These are phyloP conservation scores for Sclerospora graminicola DNA, from an alignment of 352 stramenopile genomes.

Conservation along the genomic window DNA sequence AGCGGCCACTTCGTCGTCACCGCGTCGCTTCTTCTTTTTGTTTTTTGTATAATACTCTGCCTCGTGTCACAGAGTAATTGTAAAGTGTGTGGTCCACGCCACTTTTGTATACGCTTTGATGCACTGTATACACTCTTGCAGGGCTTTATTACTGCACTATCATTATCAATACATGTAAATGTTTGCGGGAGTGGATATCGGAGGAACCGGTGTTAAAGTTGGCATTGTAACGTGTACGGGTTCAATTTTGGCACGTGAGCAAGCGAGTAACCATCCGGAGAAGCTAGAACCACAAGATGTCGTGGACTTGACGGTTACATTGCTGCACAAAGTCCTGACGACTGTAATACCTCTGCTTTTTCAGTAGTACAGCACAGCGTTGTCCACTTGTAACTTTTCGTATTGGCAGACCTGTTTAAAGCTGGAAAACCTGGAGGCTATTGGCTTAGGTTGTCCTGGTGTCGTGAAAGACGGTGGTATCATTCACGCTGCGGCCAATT, in stretches of 20 bases:
- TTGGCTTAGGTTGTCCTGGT: constrained; percentile 61
- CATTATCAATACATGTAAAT: constrained; percentile 10
- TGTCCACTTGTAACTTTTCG: neutral
- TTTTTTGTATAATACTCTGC: neutral
- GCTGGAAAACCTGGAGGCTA: constrained; percentile 26
- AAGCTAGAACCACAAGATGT: constrained; percentile 37
- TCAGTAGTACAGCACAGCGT: neutral
- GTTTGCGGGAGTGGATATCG: constrained; percentile 64
- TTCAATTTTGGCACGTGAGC: constrained; percentile 31
- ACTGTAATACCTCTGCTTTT: constrained; percentile 16
- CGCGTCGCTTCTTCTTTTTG: constrained; percentile 57
- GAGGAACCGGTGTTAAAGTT: constrained; percentile 63
- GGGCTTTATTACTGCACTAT: too few relatives aligned
- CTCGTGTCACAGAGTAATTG: too few relatives aligned
- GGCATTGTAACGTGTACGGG: constrained; percentile 46
- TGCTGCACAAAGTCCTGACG: constrained; percentile 33
- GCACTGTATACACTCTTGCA: too few relatives aligned
- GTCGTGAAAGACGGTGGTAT: constrained; percentile 37
- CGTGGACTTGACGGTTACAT: constrained; percentile 30
- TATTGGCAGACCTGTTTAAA: constrained; percentile 15
- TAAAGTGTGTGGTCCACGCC: too few relatives aligned
- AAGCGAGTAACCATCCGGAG: constrained; percentile 31
- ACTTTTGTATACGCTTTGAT: too few relatives aligned
- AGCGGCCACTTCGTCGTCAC: constrained; percentile 7
- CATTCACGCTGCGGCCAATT: constrained; percentile 59